phyloP scores from a whole-genome alignment of 108 stramenopile genomes.

The Aurantiochytrium sp. region DNA sequence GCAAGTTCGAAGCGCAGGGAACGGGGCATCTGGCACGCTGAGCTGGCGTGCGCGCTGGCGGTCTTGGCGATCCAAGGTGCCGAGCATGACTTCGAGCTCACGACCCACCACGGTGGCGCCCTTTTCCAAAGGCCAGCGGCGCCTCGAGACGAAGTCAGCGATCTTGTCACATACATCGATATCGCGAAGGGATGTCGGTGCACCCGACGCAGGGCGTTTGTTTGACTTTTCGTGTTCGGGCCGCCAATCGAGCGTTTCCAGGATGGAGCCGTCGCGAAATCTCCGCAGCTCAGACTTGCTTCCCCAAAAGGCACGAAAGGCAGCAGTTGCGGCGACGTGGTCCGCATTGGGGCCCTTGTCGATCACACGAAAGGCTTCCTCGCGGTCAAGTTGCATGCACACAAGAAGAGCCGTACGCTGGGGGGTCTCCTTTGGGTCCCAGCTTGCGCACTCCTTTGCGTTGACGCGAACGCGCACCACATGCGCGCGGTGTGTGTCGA shows the following conservation, averaged over 20 bases:
- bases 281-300: neutral
- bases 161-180: neutral
- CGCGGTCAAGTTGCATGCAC: neutral
- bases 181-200: neutral
- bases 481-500: neutral
- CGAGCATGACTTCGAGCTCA: neutral
- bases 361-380: neutral
- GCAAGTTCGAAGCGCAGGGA: neutral
- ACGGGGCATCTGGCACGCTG: neutral
- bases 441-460: neutral
- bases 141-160: neutral
- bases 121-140: neutral
- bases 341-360: conserved; percentile 7
- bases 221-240: neutral
- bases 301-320: conserved; percentile 2
- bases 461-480: neutral
- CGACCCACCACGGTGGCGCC: neutral
- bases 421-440: neutral
- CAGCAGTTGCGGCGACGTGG: neutral
- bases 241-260: conserved; percentile 7
- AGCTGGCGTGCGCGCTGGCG: neutral
- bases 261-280: neutral
- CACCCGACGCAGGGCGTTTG: neutral
- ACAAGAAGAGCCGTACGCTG: neutral
- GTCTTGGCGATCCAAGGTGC: neutral